Evolutionary conservation across 768 basidiomycete species (phyloP).

Genomic region (Naganishia friedmannii): DNA sequence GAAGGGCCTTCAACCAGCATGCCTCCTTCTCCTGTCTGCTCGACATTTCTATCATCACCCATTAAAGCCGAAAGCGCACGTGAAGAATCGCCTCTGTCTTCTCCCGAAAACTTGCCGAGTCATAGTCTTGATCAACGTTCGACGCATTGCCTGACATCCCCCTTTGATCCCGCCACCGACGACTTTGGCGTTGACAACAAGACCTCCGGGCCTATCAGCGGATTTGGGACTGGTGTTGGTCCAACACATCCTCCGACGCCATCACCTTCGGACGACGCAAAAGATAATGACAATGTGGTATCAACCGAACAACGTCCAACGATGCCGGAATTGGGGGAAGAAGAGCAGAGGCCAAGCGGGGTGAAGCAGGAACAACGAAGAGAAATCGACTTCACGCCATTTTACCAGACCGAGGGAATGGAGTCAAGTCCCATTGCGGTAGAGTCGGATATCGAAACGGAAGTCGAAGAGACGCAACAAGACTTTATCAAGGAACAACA

Average conservation of each 20-base stretch:
- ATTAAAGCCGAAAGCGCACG: conserved; percentile 5
- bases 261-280: conserved; percentile 9
- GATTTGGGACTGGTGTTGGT: not conserved
- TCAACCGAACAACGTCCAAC: not conserved
- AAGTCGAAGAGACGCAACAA: conserved; percentile 6
- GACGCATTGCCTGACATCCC: not conserved
- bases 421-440: conserved; percentile 19
- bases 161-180: conserved; percentile 1
- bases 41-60: conserved; percentile 10
- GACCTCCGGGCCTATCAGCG: too few species aligned
- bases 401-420: conserved; percentile 7
- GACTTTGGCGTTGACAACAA: not conserved
- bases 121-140: not conserved
- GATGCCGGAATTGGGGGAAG: not conserved
- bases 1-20: not conserved
- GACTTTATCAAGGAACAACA: not conserved
- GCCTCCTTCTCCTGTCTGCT: conserved; percentile 17
- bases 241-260: conserved; percentile 12
- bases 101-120: not conserved
- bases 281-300: not conserved
- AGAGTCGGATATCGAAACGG: conserved; percentile 17
- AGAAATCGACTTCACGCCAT: conserved; percentile 11
- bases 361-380: not conserved
- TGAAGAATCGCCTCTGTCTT: conserved; percentile 7
- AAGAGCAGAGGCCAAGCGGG: not conserved